phyloP scores from a whole-genome alignment of 345 rosid species.

The Pistacia atlantica region DNA sequence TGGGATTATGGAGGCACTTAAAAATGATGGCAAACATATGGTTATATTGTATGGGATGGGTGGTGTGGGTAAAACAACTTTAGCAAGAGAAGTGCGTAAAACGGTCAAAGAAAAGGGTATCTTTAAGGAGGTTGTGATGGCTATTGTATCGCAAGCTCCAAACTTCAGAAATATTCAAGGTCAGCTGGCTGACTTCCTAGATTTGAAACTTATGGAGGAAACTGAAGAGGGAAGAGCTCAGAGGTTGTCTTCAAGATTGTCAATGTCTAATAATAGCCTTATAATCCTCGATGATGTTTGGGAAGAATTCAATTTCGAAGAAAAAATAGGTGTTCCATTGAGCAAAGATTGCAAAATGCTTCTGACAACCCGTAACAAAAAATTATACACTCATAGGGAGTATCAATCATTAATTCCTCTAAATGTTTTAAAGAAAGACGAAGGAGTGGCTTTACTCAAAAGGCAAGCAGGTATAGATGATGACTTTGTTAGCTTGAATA shows the following conservation, averaged over 20 bases:
- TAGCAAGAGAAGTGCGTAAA: slow-evolving; percentile 3
- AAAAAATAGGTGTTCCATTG: too few relatives aligned
- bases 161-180: slow-evolving; percentile 13
- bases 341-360: slow-evolving; percentile 10
- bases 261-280: neutral
- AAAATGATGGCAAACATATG: neutral
- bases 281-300: too few relatives aligned
- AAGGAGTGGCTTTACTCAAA: slow-evolving; percentile 20
- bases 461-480: neutral
- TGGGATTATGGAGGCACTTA: slow-evolving; percentile 1
- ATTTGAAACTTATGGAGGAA: neutral
- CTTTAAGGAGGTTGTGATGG: slow-evolving; percentile 8
- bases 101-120: neutral
- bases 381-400: neutral
- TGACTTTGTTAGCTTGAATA: neutral
- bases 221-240: neutral
- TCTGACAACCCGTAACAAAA: neutral
- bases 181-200: neutral
- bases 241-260: neutral
- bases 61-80: slow-evolving; percentile 4
- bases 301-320: too few relatives aligned
- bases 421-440: neutral
- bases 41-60: slow-evolving; percentile 21
- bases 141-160: neutral
- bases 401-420: neutral